Conservation (phyloP, 2,329 filamentous ascomycete species). For the Phaeoacremonium minimum region DNA sequence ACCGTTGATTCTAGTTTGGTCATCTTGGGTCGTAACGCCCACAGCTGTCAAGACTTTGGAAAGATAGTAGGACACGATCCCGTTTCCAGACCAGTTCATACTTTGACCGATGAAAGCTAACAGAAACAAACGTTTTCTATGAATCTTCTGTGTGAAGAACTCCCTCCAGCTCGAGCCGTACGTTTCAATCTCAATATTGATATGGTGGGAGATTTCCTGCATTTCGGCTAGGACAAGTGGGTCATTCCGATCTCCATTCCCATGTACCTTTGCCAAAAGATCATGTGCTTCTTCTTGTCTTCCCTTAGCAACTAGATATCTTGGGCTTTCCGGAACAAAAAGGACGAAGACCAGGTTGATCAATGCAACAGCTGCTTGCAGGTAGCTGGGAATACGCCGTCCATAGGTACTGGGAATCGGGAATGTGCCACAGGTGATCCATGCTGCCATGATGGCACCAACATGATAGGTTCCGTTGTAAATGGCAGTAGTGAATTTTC, state of each 20-base stretch:
- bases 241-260: slow-evolving; percentile 41
- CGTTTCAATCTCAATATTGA: background rate
- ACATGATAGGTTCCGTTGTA: background rate
- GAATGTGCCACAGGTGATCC: background rate
- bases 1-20: background rate
- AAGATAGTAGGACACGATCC: background rate
- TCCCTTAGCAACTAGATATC: slow-evolving; percentile 62
- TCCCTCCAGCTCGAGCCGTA: background rate
- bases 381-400: slow-evolving; percentile 9
- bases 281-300: slow-evolving; percentile 50
- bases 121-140: background rate
- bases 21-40: background rate
- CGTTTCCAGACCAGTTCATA: background rate
- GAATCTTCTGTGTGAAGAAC: background rate
- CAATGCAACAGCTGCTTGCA: slow-evolving; percentile 22
- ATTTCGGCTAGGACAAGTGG: background rate
- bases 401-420: background rate
- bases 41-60: background rate
- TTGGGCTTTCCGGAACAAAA: slow-evolving; percentile 63
- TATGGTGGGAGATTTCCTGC: background rate
- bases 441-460: background rate
- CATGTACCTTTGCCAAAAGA: slow-evolving; percentile 58
- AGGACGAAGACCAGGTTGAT: slow-evolving; percentile 63
- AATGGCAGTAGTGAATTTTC: background rate
- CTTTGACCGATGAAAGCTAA: background rate